Evolutionary conservation across 352 stramenopile genomes (phyloP), one percentile per base, ranked within the genome.

Genomic region (Aphanomyces invadans): DNA sequence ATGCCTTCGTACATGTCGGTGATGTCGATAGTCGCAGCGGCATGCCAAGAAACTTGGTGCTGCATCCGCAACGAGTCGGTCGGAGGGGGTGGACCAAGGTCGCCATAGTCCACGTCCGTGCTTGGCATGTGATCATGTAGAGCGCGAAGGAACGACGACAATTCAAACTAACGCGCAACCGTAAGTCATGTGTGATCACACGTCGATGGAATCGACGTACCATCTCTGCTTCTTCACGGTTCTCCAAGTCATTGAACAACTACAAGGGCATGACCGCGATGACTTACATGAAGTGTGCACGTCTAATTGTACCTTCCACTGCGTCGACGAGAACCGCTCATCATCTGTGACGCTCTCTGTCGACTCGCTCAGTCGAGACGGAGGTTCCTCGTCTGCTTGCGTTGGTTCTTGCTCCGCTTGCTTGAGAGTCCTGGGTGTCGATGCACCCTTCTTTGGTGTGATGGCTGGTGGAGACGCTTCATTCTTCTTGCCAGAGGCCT

Each of bases 221-320:
- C 44, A 67, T 25, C 12, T 89, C 79, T 25, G 81, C 78, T 65
- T 94, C 85, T 70, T 94, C 85, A 42, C 82, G 77, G 70, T 89
- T 92, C 67, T 94, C 85, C 12, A 94, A 73, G 67, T 94, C 83
- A 60, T 90, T 92, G 60, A 94, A 94, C 15, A 94, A 74, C 66
- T 94, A 67, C 19, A 38, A 15, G 15, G 7, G 15, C 36, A 42
- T 15, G 36, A 15, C 7, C 7, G 36, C 7, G 7, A 15, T 7
- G 7, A 42, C 15, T 42, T 42, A 42, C 36, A 42, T 42, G 36
- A n/a, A n/a, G n/a, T 15, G 36, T 15, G 15, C 15, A 15, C 36
- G 36, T 42, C 36, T 15, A 42, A 42, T 7, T 15, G 15, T 42
- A 42, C 36, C 36, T 42, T 42, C 36, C 36, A 42, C 36, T 42